Evolutionary conservation across 495 filamentous ascomycete genomes (phyloP), one percentile per base, ranked within the genome.

Genomic region (Choiromyces venosus): DNA sequence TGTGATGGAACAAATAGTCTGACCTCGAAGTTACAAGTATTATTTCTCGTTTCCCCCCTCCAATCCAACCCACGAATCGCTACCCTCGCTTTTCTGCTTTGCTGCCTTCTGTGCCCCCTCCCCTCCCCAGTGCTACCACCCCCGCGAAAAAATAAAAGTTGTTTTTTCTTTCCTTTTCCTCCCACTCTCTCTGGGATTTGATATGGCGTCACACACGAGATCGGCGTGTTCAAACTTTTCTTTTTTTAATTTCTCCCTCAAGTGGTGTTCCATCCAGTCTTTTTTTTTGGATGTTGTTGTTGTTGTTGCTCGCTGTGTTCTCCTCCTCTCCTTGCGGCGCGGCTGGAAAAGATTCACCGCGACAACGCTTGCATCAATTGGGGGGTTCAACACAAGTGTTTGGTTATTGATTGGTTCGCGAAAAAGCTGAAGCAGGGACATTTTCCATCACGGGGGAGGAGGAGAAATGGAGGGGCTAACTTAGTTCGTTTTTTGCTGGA

Each of bases 191-290:
- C 37, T 73, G 73, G 37, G 65, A 68, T 68, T 76, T 52, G 39
- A 65, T 68, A 77, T 77, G 73, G 75, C 75, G 75, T 77, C 75
- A 71, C 73, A 68, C 36, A 71, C 37, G 56, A 39, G 74, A 76
- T 76, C 72, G 68, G 37, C 68, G 52, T 52, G 25, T 76, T 69
- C 38, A 25, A 66, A 19, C 36, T 44, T 71, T 68, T 42, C 36
- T n/a, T 68, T 75, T 61, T 65, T n/a, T n/a, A n/a, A 44, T 67
- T 72, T 46, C 46, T 25, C 38, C 65, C 37, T 37, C 71, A 66
- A 66, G 65, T 67, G 35, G 37, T 71, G 56, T 77, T 66, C 75
- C 69, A 76, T 69, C 75, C n/a, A 29, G 75, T 46, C 67, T 67
- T 74, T 68, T 67, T 76, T 74, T 35, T 65, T 38, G 19, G 56